phyloP scores from a whole-genome alignment of 495 filamentous ascomycete species.

The Evernia prunastri region DNA sequence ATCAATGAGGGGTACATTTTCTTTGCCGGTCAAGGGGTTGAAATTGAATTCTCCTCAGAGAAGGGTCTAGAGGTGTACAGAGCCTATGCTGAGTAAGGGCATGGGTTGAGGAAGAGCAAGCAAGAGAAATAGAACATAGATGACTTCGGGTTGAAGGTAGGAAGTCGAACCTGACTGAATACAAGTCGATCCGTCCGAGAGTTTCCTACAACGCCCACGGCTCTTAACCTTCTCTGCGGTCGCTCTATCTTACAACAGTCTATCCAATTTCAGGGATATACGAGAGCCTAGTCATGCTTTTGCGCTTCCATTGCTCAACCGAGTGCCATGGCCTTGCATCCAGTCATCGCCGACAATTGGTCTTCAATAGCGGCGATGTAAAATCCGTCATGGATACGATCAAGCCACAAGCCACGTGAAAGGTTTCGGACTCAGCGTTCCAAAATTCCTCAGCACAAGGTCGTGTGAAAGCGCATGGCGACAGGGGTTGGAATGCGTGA shows the following conservation, averaged over 20 bases:
- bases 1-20: constrained; percentile 58
- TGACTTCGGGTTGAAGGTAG: background rate
- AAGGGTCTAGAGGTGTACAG: constrained; percentile 49
- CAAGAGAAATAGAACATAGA: background rate
- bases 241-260: background rate
- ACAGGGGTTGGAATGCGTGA: no score
- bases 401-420: background rate
- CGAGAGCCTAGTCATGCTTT: background rate
- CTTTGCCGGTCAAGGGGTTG: constrained; percentile 58
- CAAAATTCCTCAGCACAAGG: background rate
- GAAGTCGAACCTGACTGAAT: background rate
- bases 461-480: background rate
- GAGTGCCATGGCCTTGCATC: background rate
- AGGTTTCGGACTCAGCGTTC: no score
- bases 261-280: background rate
- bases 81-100: constrained; percentile 45
- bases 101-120: background rate
- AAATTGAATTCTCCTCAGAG: constrained; percentile 43
- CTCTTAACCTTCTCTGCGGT: background rate
- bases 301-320: background rate
- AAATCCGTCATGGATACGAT: background rate
- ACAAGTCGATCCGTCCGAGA: background rate
- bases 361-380: background rate
- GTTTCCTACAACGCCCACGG: background rate
- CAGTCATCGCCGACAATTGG: background rate